A percentile compares a stretch with the other conserved stretches of the same genome.
These are phyloP conservation scores for Neodidymelliopsis sp. DNA, from an alignment of 2,329 filamentous ascomycete genomes.

Conservation along the genomic window DNA sequence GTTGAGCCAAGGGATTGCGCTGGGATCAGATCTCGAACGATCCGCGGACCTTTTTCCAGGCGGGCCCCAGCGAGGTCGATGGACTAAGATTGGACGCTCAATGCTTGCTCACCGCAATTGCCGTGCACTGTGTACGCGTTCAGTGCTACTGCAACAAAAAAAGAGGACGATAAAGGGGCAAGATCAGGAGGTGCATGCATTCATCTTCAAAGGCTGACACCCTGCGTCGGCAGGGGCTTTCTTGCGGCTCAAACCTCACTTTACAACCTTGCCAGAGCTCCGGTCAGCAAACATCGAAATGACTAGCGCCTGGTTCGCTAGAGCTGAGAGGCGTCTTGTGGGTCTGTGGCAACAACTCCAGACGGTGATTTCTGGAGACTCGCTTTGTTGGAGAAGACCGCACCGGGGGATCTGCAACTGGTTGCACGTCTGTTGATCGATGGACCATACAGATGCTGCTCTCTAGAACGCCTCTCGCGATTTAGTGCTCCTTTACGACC, in stretches of 20 bases:
- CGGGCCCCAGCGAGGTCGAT: constrained; percentile 16
- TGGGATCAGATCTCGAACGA: constrained; percentile 33
- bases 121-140: constrained; percentile 11
- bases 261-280: background rate
- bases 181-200: background rate
- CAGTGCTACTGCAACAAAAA: constrained; percentile 9
- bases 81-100: constrained; percentile 24
- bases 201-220: background rate
- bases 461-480: background rate
- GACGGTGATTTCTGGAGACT: constrained; percentile 11
- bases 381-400: constrained; percentile 12
- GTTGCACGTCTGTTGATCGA: background rate
- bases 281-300: constrained; percentile 11
- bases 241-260: background rate
- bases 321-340: constrained; percentile 10
- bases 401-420: constrained; percentile 14
- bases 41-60: constrained; percentile 26
- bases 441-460: background rate
- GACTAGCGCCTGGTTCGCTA: constrained; percentile 13
- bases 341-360: constrained; percentile 18
- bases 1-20: constrained; percentile 40
- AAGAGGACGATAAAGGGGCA: constrained; percentile 12
- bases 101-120: constrained; percentile 22
- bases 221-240: constrained; percentile 3
- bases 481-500: background rate